Base-by-base conservation (phyloP, 208 protist genomes). In the Leishmania martiniquensis region DNA sequence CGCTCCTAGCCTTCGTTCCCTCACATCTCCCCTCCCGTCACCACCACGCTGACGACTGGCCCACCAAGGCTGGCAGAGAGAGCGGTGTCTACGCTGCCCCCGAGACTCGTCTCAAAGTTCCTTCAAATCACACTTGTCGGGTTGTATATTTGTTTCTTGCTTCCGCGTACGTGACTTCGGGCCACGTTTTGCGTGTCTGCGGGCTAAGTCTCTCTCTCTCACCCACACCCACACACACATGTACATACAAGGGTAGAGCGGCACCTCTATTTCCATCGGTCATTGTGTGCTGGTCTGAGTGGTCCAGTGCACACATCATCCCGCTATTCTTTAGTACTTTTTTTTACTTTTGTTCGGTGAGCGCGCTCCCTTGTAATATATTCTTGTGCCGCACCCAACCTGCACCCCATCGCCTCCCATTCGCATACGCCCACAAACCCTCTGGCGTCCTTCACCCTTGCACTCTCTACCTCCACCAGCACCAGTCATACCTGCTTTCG, bases 221-320 rank as follows among this genome's bases (percentile, higher is more conserved):
- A 12, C 25, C n/a, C n/a, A 32, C 57, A 25, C 52, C 4, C 22
- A 17, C 52, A 12, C 25, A 39, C 49, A 20, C n/a, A 55, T 6
- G 1, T 22, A 60, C 6, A 42, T 17, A 59, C 47, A n/a, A 4
- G 15, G 25, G 51, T 42, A 51, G 42, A 52, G 22, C 7, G 3
- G 37, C 65, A 70, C 63, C 44, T n/a, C n/a, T n/a, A n/a, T n/a
- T n/a, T n/a, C n/a, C n/a, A n/a, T n/a, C n/a, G n/a, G n/a, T n/a
- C n/a, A n/a, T n/a, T 75, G 29, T 81, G 15, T 78, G 22, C 54
- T 49, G 65, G 55, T 70, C 7, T 74, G 9, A 71, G 15, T 45
- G 15, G 3, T 10, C 1, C 6, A 20, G 62, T 32, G 62, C 37
- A 45, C 25, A 7, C 39, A 37, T 68, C 39, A 63, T 39, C 57